These are phyloP conservation scores for Fraxinus floribunda DNA, from an alignment of 305 asterid genomes.

Conservation along the genomic window DNA sequence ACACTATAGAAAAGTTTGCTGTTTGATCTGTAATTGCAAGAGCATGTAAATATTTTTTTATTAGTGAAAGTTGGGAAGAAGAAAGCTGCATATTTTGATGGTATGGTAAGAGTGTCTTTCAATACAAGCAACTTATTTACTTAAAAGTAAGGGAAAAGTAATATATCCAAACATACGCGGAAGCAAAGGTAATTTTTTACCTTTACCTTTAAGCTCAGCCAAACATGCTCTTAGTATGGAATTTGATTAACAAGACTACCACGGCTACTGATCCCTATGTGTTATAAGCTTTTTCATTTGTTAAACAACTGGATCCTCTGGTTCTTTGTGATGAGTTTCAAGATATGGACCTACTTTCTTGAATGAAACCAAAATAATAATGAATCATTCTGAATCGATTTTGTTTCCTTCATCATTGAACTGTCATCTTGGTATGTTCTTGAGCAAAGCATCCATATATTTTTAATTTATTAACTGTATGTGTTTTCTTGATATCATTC, in stretches of 20 bases:
- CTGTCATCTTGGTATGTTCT: neutral
- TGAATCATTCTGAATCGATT: neutral
- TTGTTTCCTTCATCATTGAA: neutral
- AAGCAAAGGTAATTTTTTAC: neutral
- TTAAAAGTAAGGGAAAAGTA: neutral
- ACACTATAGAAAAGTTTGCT: constrained; percentile 5
- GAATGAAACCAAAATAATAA: neutral
- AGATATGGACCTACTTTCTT: neutral
- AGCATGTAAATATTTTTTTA: neutral
- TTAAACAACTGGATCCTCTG: neutral
- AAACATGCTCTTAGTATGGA: neutral
- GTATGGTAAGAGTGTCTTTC: neutral
- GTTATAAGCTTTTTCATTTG: neutral
- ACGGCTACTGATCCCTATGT: neutral
- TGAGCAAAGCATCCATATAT: neutral
- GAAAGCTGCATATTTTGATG: neutral
- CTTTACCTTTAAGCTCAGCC: neutral
- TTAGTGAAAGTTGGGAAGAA: neutral
- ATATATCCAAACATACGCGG: neutral
- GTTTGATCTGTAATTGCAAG: neutral
- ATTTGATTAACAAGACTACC: neutral
- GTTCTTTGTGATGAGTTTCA: neutral
- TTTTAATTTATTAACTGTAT: neutral
- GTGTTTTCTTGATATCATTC: neutral
- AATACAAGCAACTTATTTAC: neutral